These are phyloP conservation scores for Penicillium angulare DNA, from an alignment of 495 filamentous ascomycete genomes.

Conservation along the genomic window DNA sequence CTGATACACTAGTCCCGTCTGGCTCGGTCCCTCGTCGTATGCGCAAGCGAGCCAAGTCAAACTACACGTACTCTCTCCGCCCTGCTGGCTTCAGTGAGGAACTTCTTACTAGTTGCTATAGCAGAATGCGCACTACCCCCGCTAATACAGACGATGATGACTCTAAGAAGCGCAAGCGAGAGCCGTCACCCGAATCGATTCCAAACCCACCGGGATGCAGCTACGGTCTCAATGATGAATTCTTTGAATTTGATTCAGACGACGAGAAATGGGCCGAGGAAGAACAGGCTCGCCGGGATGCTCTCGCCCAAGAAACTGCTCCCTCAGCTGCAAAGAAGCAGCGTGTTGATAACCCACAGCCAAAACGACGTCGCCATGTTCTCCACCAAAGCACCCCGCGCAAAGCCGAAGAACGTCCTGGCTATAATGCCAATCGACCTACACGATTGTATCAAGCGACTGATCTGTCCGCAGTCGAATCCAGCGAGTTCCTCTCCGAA, in stretches of 20 bases:
- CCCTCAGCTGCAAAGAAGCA: conserved; percentile 1
- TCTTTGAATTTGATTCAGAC: conserved; percentile 31
- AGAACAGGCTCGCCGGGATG: conserved; percentile 17
- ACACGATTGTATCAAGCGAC: background rate
- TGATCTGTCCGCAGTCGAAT: background rate
- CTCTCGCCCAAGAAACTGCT: background rate
- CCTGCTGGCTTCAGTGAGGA: conserved; percentile 18
- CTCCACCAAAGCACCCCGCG: background rate
- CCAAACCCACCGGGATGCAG: conserved; percentile 44
- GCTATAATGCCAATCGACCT: background rate
- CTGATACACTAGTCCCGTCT: too few species aligned
- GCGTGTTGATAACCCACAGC: background rate
- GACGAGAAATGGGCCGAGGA: conserved; percentile 22
- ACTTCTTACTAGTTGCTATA: conserved; percentile 19
- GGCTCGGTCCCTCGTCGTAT: background rate
- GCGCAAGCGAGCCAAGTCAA: background rate
- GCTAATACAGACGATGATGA: too few species aligned
- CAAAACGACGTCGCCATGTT: background rate
- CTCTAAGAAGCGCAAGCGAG: conserved; percentile 32
- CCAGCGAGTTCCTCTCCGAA: background rate
- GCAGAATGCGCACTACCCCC: background rate
- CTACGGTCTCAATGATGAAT: conserved; percentile 45
- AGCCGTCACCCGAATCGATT: conserved; percentile 43
- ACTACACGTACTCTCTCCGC: conserved; percentile 22
- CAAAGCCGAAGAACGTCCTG: background rate